Percentiles rank a stretch among this genome's conserved stretches.
Evolutionary conservation across 805 yeast species (phyloP).

Genomic region (Wickerhamiella qilinensis): DNA sequence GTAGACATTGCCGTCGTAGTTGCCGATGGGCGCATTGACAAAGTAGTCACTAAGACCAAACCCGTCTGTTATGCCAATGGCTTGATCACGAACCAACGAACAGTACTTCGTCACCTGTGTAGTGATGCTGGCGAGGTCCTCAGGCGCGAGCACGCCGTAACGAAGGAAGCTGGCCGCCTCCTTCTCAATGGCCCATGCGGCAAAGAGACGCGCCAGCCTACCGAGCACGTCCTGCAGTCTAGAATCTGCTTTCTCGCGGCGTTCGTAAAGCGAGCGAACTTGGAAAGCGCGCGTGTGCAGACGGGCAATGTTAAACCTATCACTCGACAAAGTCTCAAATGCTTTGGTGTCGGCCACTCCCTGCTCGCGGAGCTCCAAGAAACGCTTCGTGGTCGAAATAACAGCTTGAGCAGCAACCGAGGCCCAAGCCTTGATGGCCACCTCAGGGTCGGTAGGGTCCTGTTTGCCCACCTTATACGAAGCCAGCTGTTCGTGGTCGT

Average conservation of each 20-base stretch:
- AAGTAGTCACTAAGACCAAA: slow-evolving; percentile 68
- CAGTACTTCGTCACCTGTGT: slow-evolving; percentile 31
- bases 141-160: slow-evolving; percentile 37
- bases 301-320: slow-evolving; percentile 23
- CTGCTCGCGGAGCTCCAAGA: slow-evolving; percentile 10
- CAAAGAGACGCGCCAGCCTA: slow-evolving; percentile 44
- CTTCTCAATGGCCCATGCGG: slow-evolving; percentile 48
- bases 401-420: slow-evolving; percentile 20
- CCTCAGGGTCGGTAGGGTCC: slow-evolving; percentile 13
- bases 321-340: slow-evolving; percentile 24
- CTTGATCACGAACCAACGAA: slow-evolving; percentile 42
- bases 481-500: slow-evolving; percentile 5
- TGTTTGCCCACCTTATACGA: slow-evolving; percentile 13
- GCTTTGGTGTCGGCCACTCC: slow-evolving; percentile 20
- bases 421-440: slow-evolving; percentile 23
- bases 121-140: slow-evolving; percentile 29
- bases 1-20: slow-evolving; percentile 68
- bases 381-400: slow-evolving; percentile 19
- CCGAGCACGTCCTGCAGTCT: slow-evolving; percentile 34
- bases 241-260: slow-evolving; percentile 23
- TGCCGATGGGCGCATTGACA: slow-evolving; percentile 71
- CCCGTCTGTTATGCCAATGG: slow-evolving; percentile 67
- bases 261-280: slow-evolving; percentile 22
- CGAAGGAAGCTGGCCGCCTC: slow-evolving; percentile 61
- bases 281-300: slow-evolving; percentile 23